Percentiles rank a stretch among this genome's conserved stretches.
These are phyloP conservation scores for Syzygium oleosum DNA, from an alignment of 345 rosid species.

Conservation along the genomic window DNA sequence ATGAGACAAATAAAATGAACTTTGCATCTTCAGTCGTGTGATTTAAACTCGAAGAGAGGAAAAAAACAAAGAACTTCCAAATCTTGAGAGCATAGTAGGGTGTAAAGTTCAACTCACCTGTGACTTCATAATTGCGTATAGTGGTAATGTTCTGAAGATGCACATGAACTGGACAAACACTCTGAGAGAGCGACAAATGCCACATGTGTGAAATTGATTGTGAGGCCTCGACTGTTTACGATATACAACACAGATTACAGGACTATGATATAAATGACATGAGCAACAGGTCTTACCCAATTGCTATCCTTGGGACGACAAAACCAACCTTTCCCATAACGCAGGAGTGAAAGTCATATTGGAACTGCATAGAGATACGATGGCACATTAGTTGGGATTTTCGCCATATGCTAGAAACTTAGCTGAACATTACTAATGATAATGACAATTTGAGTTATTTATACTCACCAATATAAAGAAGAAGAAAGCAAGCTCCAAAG, in stretches of 20 bases:
- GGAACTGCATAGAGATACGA: no score
- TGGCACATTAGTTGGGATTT: no score
- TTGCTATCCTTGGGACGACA: no score
- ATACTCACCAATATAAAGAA: constrained; percentile 62
- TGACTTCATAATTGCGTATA: constrained; percentile 64
- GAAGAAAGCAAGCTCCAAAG: constrained; percentile 75
- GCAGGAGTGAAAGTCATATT: no score
- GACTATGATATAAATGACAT: no score
- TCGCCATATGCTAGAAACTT: no score
- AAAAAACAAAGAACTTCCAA: neutral
- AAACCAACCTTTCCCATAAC: no score
- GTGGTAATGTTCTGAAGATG: constrained; percentile 67
- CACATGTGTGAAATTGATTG: neutral
- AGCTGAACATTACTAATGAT: no score
- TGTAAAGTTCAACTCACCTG: constrained; percentile 32
- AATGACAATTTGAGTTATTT: no score
- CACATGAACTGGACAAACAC: constrained; percentile 49
- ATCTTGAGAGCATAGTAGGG: neutral
- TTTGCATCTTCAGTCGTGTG: neutral
- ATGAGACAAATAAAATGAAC: neutral
- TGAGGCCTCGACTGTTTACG: neutral
- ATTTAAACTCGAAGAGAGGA: neutral
- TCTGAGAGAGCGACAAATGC: constrained; percentile 12
- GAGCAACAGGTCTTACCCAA: no score
- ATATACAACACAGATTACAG: neutral